Evolutionary conservation across 208 protist genomes (phyloP), one percentile per base, ranked within the genome.

Genomic region (Leishmania tarentolae): DNA sequence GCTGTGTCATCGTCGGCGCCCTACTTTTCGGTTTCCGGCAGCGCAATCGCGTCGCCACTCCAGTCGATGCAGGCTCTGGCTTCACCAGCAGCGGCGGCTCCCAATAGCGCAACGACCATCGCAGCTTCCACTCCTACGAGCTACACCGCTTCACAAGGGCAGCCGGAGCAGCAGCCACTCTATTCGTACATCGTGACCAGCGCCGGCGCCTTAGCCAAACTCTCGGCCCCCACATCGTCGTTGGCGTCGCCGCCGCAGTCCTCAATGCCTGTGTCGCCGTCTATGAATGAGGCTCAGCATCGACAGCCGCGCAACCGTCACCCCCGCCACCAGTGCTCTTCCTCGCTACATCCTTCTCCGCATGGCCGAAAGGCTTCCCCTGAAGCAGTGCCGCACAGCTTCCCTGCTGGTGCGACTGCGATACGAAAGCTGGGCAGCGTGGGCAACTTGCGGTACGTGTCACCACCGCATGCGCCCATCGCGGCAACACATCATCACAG

Each of bases 391-490:
- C 19, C 57, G 35, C 40, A 40, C n/a, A 6, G n/a, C 44, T 40
- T 72, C 63, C 63, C 44, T 7, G 42, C 37, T 52, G 24, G 46
- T 28, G 42, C 61, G 42, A 53, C 75, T 1, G 59, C 44, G 61
- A 76, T 76, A 8, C 42, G 28, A 47, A 7, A 21, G 37, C 47
- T 19, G 68, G 65, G 21, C 17, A 53, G 75, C 31, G 35, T 46
- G 1, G 69, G 19, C 6, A 37, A 21, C 21, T 75, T 65, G 15
- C 11, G 40, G 50, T 75, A 40, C 50, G 72, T 71, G 35, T 78
- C 79, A 2, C 79, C 72, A 9, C 72, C 72, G 5, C 70, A 74
- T 59, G 3, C 44, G 28, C 37, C 75, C 28, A 72, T 71, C 24
- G 42, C 63, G n/a, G 61, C 63, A 15, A 42, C 61, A 1, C 59